Base-by-base conservation (phyloP, 176 grass and related monocot species). In the Oryza meridionalis region DNA sequence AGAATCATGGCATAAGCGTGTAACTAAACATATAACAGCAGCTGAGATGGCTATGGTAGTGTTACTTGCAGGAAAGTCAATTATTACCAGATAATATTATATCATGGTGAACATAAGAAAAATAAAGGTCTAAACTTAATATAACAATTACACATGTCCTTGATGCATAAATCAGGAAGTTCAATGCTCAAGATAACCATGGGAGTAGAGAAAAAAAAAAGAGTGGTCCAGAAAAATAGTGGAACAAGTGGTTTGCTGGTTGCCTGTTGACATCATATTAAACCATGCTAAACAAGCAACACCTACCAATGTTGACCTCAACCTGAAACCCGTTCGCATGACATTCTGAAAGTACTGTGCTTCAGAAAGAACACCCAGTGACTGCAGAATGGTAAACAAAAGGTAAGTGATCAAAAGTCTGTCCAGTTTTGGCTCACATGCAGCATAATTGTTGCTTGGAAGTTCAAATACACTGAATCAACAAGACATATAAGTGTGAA, bases 291-390 rank as follows among this genome's bases (percentile, higher is more conserved):
- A 25, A 70, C 29, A 75, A 50, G 12, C 77, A 65, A 88, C 29
- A 88, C 93, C 44, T 96, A 99, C 96, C 96, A 99, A 84, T 72
- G 96, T 96, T 66, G 93, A 82, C 67, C 96, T 96, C 77, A 99
- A 67, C 76, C 96, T 96, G 86, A 92, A 99, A 77, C 96, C 96
- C 22, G 88, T 86, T 63, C 96, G 96, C 96, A 99, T 99, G 51
- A 96, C 96, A 84, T 99, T 99, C 75, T 96, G 96, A 89, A 99
- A 99, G 88, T 99, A 99, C 27, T 99, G 96, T 84, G 93, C 96
- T 92, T 99, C 96, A 79, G 49, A 45, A 77, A 99, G 88, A 82
- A 99, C 96, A 81, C 96, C 96, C 40, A 99, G 71, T 25, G 84
- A 82, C 93, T 99, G 88, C 69, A 72, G 80, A 84, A 77, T 8